Evolutionary conservation across 1,284 basidiomycete species (phyloP).

Genomic region (Fomitopsis schrenkii): DNA sequence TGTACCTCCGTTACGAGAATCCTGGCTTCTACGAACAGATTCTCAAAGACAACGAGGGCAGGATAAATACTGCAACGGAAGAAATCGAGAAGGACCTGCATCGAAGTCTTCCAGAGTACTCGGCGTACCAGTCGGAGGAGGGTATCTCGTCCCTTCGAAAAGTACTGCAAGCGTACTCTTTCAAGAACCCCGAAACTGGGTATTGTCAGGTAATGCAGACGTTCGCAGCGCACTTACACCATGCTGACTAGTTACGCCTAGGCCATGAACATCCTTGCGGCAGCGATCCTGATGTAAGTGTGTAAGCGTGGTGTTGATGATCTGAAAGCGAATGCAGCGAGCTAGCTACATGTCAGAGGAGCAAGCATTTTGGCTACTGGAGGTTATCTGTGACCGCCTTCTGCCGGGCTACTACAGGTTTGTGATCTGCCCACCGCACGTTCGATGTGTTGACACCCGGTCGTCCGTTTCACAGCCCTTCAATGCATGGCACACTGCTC

Average conservation of each 20-base stretch:
- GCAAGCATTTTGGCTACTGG: slow-evolving; percentile 97
- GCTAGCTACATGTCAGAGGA: slow-evolving; percentile 97
- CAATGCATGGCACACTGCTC: slow-evolving; percentile 97
- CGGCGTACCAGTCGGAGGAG: slow-evolving; percentile 87
- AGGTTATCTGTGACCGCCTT: slow-evolving; percentile 92
- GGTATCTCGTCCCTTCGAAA: slow-evolving; percentile 84
- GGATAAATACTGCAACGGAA: slow-evolving; percentile 87
- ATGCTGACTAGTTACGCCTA: slow-evolving; percentile 27
- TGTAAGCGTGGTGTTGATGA: not conserved
- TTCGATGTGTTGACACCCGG: slow-evolving; percentile 2
- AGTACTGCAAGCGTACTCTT: slow-evolving; percentile 95
- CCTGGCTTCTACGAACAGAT: slow-evolving; percentile 84
- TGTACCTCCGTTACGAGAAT: slow-evolving; percentile 87
- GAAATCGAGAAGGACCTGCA: slow-evolving; percentile 99
- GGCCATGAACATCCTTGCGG: slow-evolving; percentile 93
- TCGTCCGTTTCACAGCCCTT: slow-evolving; percentile 54
- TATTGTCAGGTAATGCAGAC: slow-evolving; percentile 62
- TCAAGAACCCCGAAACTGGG: slow-evolving; percentile 93
- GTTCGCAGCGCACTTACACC: slow-evolving; percentile 10
- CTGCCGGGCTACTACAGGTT: slow-evolving; percentile 97
- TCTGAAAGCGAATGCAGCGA: not conserved
- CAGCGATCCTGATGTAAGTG: slow-evolving; percentile 83
- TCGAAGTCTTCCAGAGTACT: slow-evolving; percentile 91
- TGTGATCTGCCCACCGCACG: slow-evolving; percentile 20
- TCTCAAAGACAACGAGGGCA: slow-evolving; percentile 76